These are phyloP conservation scores for Neofusicoccum sp. DNA, from an alignment of 2,329 filamentous ascomycete species.

Conservation along the genomic window DNA sequence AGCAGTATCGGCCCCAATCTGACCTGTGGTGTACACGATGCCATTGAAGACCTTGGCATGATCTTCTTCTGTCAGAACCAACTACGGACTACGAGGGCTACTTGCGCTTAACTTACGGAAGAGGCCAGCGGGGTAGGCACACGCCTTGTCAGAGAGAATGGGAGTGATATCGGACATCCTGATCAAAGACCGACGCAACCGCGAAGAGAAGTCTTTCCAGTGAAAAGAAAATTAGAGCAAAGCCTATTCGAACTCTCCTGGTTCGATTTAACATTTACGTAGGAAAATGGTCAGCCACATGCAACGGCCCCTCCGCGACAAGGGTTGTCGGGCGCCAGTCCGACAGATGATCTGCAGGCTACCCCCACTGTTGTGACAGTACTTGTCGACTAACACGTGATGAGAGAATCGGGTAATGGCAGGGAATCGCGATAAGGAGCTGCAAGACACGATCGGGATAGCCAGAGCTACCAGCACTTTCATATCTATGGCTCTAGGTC, in stretches of 20 bases:
- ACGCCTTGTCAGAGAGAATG: conserved; percentile 7
- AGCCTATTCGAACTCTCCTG: not conserved
- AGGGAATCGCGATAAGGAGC: not conserved
- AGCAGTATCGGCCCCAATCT: not conserved
- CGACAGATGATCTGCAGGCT: conserved; percentile 1
- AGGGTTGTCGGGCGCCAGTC: not conserved
- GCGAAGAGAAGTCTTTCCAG: no score
- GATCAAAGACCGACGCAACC: no score
- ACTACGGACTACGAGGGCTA: not conserved
- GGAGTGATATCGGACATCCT: conserved; percentile 4
- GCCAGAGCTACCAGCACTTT: not conserved
- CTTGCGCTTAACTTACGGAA: not conserved
- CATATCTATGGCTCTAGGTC: not conserved
- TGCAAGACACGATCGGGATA: not conserved
- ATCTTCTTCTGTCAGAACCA: not conserved
- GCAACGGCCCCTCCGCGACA: not conserved
- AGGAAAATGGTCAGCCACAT: not conserved
- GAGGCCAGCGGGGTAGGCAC: conserved; percentile 5
- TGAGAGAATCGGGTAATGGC: not conserved
- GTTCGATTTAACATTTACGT: not conserved
- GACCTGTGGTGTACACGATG: conserved; percentile 1
- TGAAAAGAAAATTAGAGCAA: not conserved
- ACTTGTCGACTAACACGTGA: not conserved
- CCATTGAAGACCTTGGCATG: conserved; percentile 3
- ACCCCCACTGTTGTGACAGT: not conserved